A percentile compares a stretch with the other conserved stretches of the same genome.
phyloP scores from a whole-genome alignment of 1,284 basidiomycete genomes.

The Malassezia globosa region DNA sequence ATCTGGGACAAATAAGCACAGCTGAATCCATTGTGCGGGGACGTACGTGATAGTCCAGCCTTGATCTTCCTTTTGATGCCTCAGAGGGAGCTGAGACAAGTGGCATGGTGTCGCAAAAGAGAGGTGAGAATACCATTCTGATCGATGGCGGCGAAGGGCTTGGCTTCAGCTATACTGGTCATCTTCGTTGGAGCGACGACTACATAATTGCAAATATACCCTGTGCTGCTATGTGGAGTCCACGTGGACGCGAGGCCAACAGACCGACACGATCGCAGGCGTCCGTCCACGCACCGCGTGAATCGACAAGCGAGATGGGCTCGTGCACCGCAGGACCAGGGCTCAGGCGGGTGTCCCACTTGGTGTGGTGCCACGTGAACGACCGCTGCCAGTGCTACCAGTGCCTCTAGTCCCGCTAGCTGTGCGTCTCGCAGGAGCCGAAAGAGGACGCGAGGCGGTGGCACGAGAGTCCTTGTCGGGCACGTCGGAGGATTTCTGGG shows the following conservation, averaged over 20 bases:
- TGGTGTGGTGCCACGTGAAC: too few relatives aligned
- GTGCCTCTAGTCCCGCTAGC: too few relatives aligned
- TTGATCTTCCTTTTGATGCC: neutral
- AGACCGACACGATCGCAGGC: too few relatives aligned
- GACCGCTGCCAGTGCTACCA: too few relatives aligned
- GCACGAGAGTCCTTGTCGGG: constrained; percentile 26
- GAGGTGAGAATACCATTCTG: constrained; percentile 14
- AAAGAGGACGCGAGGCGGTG: neutral
- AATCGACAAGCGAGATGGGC: too few relatives aligned
- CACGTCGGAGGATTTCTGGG: constrained; percentile 13
- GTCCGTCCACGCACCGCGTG: too few relatives aligned
- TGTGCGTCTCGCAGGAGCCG: constrained; percentile 2
- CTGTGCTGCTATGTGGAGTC: too few relatives aligned
- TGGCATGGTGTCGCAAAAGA: constrained; percentile 12
- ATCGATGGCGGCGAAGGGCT: neutral
- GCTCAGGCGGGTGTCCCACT: too few relatives aligned
- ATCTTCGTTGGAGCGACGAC: neutral
- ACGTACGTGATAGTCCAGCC: constrained; percentile 9
- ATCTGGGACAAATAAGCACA: neutral
- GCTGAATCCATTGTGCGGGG: too few relatives aligned
- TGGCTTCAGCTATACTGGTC: neutral
- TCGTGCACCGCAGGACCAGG: too few relatives aligned
- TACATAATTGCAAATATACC: neutral
- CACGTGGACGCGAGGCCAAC: too few relatives aligned
- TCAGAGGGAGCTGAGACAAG: neutral